phyloP scores from a whole-genome alignment of 1,284 basidiomycete genomes.

The Papiliotrema flavescens region DNA sequence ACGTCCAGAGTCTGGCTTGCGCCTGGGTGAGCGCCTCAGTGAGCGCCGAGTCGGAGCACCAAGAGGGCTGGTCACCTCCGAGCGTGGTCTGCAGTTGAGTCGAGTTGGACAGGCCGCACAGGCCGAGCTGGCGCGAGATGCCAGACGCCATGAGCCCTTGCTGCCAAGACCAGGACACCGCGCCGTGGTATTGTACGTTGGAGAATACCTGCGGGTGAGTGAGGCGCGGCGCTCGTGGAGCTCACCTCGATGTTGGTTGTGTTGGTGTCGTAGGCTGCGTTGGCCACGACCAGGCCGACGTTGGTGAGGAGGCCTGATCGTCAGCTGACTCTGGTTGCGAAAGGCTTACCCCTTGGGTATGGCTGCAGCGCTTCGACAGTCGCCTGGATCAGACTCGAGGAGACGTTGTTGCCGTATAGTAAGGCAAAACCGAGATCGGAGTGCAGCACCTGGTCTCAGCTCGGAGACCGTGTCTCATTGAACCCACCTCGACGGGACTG shows the following conservation, averaged over 20 bases:
- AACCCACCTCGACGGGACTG: conserved; percentile 38
- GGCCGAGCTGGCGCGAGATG: conserved; percentile 47
- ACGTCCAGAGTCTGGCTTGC: conserved; percentile 49
- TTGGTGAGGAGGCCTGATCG: conserved; percentile 48
- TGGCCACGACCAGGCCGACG: conserved; percentile 52
- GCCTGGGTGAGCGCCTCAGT: conserved; percentile 40
- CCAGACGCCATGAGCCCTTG: conserved; percentile 53
- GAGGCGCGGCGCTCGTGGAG: neutral
- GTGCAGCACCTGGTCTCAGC: conserved; percentile 35
- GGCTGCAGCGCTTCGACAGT: conserved; percentile 50
- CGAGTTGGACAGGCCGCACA: conserved; percentile 35
- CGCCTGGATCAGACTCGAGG: conserved; percentile 40
- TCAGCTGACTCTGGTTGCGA: neutral
- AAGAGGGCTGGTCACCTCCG: conserved; percentile 28
- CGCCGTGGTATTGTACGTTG: conserved; percentile 52
- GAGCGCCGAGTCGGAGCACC: conserved; percentile 48
- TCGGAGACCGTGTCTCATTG: neutral
- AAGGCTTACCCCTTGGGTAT: conserved; percentile 47
- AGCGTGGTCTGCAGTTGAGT: conserved; percentile 16
- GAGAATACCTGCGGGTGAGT: conserved; percentile 25
- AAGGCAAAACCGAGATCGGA: conserved; percentile 52
- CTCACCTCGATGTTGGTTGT: conserved; percentile 42
- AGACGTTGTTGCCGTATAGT: conserved; percentile 46
- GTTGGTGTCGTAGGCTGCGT: conserved; percentile 51
- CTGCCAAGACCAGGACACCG: conserved; percentile 52